phyloP scores from a whole-genome alignment of 2,329 filamentous ascomycete genomes.

The Curvularia hawaiiensis region DNA sequence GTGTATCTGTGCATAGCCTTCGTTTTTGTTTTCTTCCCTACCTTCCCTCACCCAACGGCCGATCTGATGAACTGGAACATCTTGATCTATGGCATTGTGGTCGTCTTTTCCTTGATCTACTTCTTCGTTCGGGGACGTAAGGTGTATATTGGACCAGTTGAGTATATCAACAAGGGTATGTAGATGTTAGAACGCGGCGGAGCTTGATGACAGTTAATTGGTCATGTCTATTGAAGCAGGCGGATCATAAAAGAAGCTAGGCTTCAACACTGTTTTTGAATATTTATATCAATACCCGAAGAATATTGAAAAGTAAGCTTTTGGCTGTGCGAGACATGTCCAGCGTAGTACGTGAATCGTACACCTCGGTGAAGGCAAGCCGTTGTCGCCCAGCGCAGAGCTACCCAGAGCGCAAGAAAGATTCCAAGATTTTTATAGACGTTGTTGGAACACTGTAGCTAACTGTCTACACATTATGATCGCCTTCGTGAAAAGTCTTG shows the following conservation, averaged over 20 bases:
- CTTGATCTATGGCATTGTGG: constrained; percentile 52
- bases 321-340: too few species aligned
- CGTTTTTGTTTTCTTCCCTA: constrained; percentile 54
- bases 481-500: neutral
- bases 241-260: neutral
- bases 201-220: neutral
- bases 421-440: neutral
- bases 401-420: neutral
- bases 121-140: constrained; percentile 50
- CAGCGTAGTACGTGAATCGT: neutral
- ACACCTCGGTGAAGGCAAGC: neutral
- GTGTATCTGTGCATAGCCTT: constrained; percentile 49
- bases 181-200: neutral
- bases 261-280: neutral
- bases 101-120: constrained; percentile 51
- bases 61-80: constrained; percentile 57
- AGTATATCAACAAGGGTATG: constrained; percentile 25
- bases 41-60: constrained; percentile 29
- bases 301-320: too few species aligned
- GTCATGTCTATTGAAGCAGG: neutral
- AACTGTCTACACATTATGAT: neutral
- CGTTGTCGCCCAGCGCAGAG: neutral
- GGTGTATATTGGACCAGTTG: constrained; percentile 47
- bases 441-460: neutral
- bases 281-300: neutral